Conservation (phyloP, 129 eudicot species). For the Logfia minima region DNA sequence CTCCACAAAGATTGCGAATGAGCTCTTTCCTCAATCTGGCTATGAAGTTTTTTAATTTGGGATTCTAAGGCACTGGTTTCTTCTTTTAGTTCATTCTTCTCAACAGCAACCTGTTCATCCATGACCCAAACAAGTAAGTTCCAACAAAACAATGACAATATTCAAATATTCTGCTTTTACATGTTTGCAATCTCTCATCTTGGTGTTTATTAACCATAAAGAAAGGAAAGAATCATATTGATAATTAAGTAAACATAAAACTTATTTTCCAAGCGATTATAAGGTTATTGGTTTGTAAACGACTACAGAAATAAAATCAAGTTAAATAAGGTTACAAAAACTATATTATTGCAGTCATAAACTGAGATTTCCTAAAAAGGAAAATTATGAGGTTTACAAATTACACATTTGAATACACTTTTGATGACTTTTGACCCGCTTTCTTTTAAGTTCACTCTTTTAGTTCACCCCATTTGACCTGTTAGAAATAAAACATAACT, state of each 20-base stretch:
- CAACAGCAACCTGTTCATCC: constrained; percentile 53
- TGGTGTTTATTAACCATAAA: not conserved
- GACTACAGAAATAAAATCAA: not conserved
- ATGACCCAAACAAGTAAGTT: not conserved
- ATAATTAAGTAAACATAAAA: not conserved
- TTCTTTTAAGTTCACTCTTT: not conserved
- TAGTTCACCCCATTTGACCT: not conserved
- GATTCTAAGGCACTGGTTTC: constrained; percentile 56
- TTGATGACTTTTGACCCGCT: not conserved
- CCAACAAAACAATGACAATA: not conserved
- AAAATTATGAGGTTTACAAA: not conserved
- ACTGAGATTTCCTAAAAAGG: not conserved
- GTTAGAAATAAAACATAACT: not conserved
- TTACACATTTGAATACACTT: not conserved
- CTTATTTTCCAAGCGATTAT: not conserved
- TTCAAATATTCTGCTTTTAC: not conserved
- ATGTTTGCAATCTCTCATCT: constrained; percentile 4
- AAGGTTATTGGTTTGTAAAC: not conserved
- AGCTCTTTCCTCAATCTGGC: constrained; percentile 45
- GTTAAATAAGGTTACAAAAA: not conserved
- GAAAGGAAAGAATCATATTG: not conserved
- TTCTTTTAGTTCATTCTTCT: constrained; percentile 67
- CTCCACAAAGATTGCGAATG: constrained; percentile 38
- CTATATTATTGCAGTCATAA: not conserved
- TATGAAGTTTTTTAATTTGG: constrained; percentile 54